A percentile compares a stretch with the other conserved stretches of the same genome.
Conservation (phyloP, 78 protist species). For the Guillardia theta region DNA sequence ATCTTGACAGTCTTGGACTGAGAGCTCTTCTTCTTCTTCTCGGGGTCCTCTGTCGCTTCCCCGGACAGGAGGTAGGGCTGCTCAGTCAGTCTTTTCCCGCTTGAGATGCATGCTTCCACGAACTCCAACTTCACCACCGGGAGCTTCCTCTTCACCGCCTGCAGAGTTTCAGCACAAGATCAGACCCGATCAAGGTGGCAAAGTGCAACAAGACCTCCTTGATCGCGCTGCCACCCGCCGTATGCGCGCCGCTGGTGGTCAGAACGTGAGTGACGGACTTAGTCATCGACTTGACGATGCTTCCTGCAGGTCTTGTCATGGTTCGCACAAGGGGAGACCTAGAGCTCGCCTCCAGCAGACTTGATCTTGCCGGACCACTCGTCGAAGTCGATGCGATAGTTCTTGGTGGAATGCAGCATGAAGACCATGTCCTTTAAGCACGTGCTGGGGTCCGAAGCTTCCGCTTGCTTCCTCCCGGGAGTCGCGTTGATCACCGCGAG, state of each 20-base stretch:
- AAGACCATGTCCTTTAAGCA: too few relatives aligned
- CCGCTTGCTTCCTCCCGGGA: background rate
- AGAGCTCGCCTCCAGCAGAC: background rate
- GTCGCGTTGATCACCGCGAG: background rate
- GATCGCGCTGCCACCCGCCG: background rate
- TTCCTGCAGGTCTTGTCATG: background rate
- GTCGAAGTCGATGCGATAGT: background rate
- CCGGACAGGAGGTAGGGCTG: background rate
- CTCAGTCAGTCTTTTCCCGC: background rate
- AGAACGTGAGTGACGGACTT: background rate
- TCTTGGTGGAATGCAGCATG: background rate
- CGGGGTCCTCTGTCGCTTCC: background rate
- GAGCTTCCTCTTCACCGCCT: background rate
- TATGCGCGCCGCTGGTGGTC: background rate
- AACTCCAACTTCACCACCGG: background rate
- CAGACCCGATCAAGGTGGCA: too few relatives aligned
- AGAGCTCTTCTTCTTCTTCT: too few relatives aligned
- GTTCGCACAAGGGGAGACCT: background rate
- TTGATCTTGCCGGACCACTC: background rate
- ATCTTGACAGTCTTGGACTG: conserved; percentile 6
- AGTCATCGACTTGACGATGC: background rate
- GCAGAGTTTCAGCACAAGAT: too few relatives aligned
- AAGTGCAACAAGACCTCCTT: too few relatives aligned
- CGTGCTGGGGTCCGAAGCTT: background rate
- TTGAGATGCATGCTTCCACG: conserved; percentile 1